A percentile compares a stretch with the other conserved stretches of the same genome.
phyloP scores from a whole-genome alignment of 768 basidiomycete species.

The Sistotremastrum niveocremeum region DNA sequence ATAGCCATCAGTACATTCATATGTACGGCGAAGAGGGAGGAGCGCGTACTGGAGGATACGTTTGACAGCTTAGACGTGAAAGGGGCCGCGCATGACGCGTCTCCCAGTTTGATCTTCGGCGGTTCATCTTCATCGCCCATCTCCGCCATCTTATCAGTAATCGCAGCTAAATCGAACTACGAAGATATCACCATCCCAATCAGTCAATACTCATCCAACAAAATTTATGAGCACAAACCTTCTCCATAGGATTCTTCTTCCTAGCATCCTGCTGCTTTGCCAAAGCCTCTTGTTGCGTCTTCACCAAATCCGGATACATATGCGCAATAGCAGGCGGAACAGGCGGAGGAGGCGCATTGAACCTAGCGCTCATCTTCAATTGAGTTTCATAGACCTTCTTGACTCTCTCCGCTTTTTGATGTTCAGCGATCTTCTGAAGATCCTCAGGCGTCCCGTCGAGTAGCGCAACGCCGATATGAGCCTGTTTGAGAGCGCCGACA shows the following conservation, averaged over 20 bases:
- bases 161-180: slow-evolving; percentile 64
- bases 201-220: neutral
- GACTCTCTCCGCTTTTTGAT: slow-evolving; percentile 76
- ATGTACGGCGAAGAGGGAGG: neutral
- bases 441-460: slow-evolving; percentile 88
- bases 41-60: slow-evolving; percentile 77
- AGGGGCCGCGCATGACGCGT: slow-evolving; percentile 95
- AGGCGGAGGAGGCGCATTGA: slow-evolving; percentile 88
- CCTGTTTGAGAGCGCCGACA: slow-evolving; percentile 95
- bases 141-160: slow-evolving; percentile 77
- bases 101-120: slow-evolving; percentile 98
- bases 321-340: slow-evolving; percentile 82
- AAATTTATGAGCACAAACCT: slow-evolving; percentile 33
- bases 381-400: slow-evolving; percentile 98
- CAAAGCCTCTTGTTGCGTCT: slow-evolving; percentile 72
- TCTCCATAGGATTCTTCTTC: slow-evolving; percentile 81
- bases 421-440: slow-evolving; percentile 84
- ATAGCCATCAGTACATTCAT: neutral
- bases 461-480: slow-evolving; percentile 90
- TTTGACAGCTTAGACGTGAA: slow-evolving; percentile 99
- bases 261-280: slow-evolving; percentile 51
- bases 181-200: slow-evolving; percentile 12
- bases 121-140: slow-evolving; percentile 93
- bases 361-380: slow-evolving; percentile 75
- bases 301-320: slow-evolving; percentile 80